Base-by-base conservation (phyloP, 352 stramenopile genomes). In the Globisporangium perplexum region DNA sequence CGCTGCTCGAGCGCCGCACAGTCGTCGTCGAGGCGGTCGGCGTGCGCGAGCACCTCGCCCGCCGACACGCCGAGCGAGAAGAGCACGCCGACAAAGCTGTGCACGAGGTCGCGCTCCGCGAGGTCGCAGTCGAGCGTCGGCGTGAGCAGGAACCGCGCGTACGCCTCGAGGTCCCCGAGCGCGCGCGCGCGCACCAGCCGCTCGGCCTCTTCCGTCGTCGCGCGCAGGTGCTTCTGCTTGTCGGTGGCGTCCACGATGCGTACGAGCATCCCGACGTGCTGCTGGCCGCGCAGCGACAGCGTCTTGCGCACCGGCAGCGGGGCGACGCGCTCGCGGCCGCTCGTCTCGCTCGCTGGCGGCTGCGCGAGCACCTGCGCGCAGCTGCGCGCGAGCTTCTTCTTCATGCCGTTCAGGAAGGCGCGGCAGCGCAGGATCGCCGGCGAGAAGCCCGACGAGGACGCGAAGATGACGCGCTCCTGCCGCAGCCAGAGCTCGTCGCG, bases 321-420 rank as follows among this genome's bases (percentile, higher is more conserved):
- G 5, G 50, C 38, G n/a, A 28, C 11, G 6, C 15, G 5, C 10
- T 55, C 46, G 23, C 7, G 7, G 24, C 44, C 52, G 5, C 17
- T 46, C 17, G 35, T 7, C 7, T 17, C 7, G 7, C 30, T 35
- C 10, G 33, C 7, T n/a, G 20, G 22, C 1, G 35, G 28, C 28
- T n/a, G 12, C 1, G n/a, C 12, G 17, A 67, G n/a, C 22, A 69
- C 12, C 14, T 72, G 59, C 24, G 63, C 46, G 35, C 63, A 60
- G 10, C 41, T 56, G 17, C 59, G 62, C 36, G 54, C 65, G 4
- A 74, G 51, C 36, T 65, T 63, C 11, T 68, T 63, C 15, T 78
- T 82, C 50, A 88, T 77, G 12, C 76, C 79, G n/a, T 86, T 78
- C 0, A 90, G 54, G 51, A 79, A 83, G 1, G 72, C 76, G 18